Evolutionary conservation across 129 eudicot genomes (phyloP), one percentile per base, ranked within the genome.

Genomic region (Escallonia rubra): DNA sequence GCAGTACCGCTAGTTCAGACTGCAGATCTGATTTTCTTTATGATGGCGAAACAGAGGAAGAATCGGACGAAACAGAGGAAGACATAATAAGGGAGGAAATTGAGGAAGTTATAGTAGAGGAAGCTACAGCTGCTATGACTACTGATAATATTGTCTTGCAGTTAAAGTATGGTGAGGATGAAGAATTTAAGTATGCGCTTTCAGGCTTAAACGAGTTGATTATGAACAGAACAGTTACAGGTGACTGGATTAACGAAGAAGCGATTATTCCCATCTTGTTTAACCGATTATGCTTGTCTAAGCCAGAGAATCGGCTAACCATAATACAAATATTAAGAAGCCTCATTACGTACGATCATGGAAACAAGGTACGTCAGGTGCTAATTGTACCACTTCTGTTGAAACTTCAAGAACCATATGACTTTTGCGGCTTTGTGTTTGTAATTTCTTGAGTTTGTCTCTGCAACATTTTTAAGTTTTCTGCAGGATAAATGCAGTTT

Each of bases 101-200:
- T n/a, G 74, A 14, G 23, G 76, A 75, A 54, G 83, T 69, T 62
- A 61, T 53, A 16, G 56, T 41, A 39, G 72, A 71, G 63, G 78
- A 80, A 16, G 83, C 63, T 12, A 73, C 59, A 15, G 73, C 67
- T 0, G 65, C 62, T 73, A 62, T 69, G 48, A 81, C 62, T 43
- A 56, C 70, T 56, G 96, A 84, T 66, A 94, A 88, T 67, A 74
- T 86, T 48, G 80, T 76, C 43, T 53, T 81, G 81, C 79, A 84
- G 59, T 76, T 92, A 6, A 89, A 84, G 81, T 79, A 85, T 76
- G 96, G 91, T n/a, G 54, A 76, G 60, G 95, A 82, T 72, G 98
- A 86, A 48, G 76, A 72, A 50, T 64, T 93, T 47, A 84, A 74
- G 57, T 9, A 53, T 57, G 84, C 95, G 4, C 84, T 93, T 67